Evolutionary conservation across 2,329 filamentous ascomycete species (phyloP), one percentile per base, ranked within the genome.

Genomic region (Berkeleyomyces basicola): DNA sequence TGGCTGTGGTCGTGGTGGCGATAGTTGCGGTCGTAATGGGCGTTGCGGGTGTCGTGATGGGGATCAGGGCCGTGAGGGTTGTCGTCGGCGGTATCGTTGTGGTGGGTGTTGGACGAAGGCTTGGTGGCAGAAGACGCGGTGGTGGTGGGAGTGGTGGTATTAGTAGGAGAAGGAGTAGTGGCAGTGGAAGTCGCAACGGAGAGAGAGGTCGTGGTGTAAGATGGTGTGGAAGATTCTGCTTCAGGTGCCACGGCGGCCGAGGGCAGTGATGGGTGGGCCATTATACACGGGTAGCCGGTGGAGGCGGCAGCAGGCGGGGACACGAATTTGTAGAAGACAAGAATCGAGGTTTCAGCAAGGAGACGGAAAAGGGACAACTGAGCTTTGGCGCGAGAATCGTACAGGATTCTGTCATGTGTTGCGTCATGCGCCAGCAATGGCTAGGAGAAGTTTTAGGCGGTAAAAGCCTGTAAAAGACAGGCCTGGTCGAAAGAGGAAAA

Each of bases 341-440:
- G 33, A 60, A 61, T 36, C 31, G 36, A 37, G 16, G 37, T 40
- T 11, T 33, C 40, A 57, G 58, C 47, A 49, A 64, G 58, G 43
- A 47, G 51, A 61, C 47, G n/a, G 33, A 51, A 55, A 37, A 51
- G 33, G 43, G 51, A 55, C 51, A 37, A 55, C n/a, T 36, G 40
- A 58, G 49, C 49, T 64, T 59, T 64, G 63, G 63, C 63, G 63
- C 63, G 53, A 64, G 31, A 40, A 59, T 55, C 39, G 55, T n/a
- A 55, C 53, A 16, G 53, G 61, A 64, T 64, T 61, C 59, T 64
- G 59, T 64, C 63, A 64, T 64, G 58, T 16, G 46, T n/a, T 62
- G 59, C 55, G 60, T 64, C 46, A 64, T 62, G 59, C 60, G 39
- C 55, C 16, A 63, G 36, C 51, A 55, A 55, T 16, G 33, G 4